Conservation (phyloP, 192 early-diverging fungal genomes). For the Dimargaris cristalligena region DNA sequence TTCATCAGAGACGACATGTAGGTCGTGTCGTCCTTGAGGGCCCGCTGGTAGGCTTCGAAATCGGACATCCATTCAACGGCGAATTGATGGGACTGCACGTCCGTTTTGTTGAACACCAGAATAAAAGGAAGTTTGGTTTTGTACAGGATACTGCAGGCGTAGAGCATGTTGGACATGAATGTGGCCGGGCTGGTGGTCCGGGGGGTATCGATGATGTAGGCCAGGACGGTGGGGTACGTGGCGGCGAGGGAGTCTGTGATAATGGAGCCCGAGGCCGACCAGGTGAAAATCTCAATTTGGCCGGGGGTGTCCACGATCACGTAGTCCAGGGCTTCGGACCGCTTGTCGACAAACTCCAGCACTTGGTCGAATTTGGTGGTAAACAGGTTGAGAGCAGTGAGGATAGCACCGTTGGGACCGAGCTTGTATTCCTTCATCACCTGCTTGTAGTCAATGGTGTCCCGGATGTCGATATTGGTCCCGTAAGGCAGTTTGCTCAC, state of each 20-base stretch:
- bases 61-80: constrained; percentile 94
- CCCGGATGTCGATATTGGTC: constrained; percentile 95
- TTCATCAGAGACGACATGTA: constrained; percentile 90
- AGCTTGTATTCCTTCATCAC: constrained; percentile 97
- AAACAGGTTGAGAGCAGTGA: constrained; percentile 89
- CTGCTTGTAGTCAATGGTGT: constrained; percentile 96
- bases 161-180: constrained; percentile 99
- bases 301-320: constrained; percentile 82
- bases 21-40: constrained; percentile 58
- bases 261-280: constrained; percentile 91
- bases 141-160: constrained; percentile 92
- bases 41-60: constrained; percentile 85
- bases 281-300: constrained; percentile 98
- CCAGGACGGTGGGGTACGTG: constrained; percentile 76
- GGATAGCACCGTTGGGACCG: constrained; percentile 92
- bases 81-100: constrained; percentile 79
- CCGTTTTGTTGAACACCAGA: constrained; percentile 90
- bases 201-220: constrained; percentile 93
- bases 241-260: constrained; percentile 89
- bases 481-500: constrained; percentile 70
- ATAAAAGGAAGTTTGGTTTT: constrained; percentile 94
- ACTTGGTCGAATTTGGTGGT: constrained; percentile 99
- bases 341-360: constrained; percentile 66
- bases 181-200: constrained; percentile 80
- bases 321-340: constrained; percentile 47